A percentile compares a stretch with the other conserved stretches of the same genome.
Conservation (phyloP, 1,139 yeast species). For the Suzukiozyma palmioleophila region DNA sequence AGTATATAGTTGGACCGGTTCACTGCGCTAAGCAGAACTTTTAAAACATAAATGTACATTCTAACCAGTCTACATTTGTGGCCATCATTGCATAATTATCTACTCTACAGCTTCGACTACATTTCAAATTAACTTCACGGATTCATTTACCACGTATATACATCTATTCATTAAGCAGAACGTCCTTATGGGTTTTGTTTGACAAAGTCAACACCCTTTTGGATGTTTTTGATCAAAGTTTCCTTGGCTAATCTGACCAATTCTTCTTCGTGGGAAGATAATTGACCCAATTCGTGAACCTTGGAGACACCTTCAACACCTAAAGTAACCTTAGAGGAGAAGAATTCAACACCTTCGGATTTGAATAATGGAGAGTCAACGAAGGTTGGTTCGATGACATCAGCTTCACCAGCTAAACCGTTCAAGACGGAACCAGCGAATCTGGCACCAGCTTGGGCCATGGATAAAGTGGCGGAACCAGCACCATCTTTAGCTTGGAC, state of each 20-base stretch:
- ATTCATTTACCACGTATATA: slow-evolving; percentile 1
- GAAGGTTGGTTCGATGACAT: slow-evolving; percentile 48
- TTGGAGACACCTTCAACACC: slow-evolving; percentile 54
- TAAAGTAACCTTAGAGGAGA: slow-evolving; percentile 62
- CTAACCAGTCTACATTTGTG: too few relatives aligned
- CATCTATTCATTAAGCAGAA: slow-evolving; percentile 2
- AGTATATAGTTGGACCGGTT: too few relatives aligned
- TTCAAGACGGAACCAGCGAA: slow-evolving; percentile 60
- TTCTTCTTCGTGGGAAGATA: slow-evolving; percentile 55
- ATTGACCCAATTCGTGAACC: slow-evolving; percentile 52
- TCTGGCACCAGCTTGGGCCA: slow-evolving; percentile 95
- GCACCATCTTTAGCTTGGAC: slow-evolving; percentile 93
- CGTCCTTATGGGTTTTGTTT: slow-evolving; percentile 42
- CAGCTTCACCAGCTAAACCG: slow-evolving; percentile 49
- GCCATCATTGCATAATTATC: too few relatives aligned
- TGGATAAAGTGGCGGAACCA: slow-evolving; percentile 91
- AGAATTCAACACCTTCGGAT: slow-evolving; percentile 52
- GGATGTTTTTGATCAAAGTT: slow-evolving; percentile 52
- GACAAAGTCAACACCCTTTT: slow-evolving; percentile 57
- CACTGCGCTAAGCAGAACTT: too few relatives aligned
- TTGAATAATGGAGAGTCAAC: slow-evolving; percentile 47
- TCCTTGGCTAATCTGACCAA: slow-evolving; percentile 52
- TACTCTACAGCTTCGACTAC: too few relatives aligned
- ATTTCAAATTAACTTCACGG: neutral
- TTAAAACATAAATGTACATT: too few relatives aligned